Base-by-base conservation (phyloP, 768 basidiomycete genomes). In the Kwoniella dendrophila region DNA sequence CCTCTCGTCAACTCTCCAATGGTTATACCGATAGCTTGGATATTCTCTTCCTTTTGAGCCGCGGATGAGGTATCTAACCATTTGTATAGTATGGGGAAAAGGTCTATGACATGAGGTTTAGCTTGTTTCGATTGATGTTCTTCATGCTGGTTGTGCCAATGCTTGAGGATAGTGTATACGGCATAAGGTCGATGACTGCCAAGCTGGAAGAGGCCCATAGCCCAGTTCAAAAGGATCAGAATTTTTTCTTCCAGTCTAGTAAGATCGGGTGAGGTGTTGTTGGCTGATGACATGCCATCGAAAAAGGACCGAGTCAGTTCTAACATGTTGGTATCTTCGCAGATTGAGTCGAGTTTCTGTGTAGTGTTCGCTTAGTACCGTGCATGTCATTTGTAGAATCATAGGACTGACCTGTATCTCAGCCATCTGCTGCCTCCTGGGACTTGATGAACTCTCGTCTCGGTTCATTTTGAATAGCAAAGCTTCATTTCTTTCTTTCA, bases 301-400 rank as follows among this genome's bases (percentile, higher is more conserved):
- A 76, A 76, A 63, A 64, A 76, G 4, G 70, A 67, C 43, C 59
- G 57, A n/a, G 63, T 64, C 27, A 76, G 67, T 3, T 70, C 63
- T 26, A 55, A 11, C 72, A 76, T 76, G 49, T 69, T 63, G 33
- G 70, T 73, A 24, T 70, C 70, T 56, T 63, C 70, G 22, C 56
- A 66, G n/a, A 76, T 67, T 11, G 68, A 70, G 52, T 76, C 72
- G 44, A 76, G 67, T 69, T 72, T 73, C 68, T 75, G 55, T 4
- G 12, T 4, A 43, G n/a, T 3, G 8, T 7, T 24, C 4, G 26
- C 16, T 20, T 14, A 18, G 1, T 8, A 29, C 20, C 29, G 14
- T 2, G 12, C 36, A 26, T 38, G 36, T 38, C 11, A 44, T 7
- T 27, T 41, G n/a, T n/a, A n/a, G 38, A 24, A 41, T 32, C 40